Conservation (phyloP, 2,329 filamentous ascomycete species). For the Cladosporium sp. region DNA sequence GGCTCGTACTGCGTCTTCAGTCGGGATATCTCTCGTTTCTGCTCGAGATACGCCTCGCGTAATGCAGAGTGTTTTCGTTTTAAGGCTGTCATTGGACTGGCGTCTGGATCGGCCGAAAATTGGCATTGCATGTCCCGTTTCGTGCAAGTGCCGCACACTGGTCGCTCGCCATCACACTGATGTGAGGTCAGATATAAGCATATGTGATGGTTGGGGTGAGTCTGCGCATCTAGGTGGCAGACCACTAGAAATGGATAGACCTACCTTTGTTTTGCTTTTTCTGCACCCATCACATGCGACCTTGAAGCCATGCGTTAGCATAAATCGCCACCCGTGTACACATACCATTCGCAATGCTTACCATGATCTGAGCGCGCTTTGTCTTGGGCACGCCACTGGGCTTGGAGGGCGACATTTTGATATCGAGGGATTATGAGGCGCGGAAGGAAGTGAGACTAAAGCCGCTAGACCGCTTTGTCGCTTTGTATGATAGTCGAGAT, state of each 20-base stretch:
- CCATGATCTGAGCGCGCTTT: too few relatives aligned
- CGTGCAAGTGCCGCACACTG: neutral
- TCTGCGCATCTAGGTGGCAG: too few relatives aligned
- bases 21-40: neutral
- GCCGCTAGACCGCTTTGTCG: too few relatives aligned
- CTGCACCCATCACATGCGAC: constrained; percentile 2
- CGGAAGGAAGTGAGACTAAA: too few relatives aligned
- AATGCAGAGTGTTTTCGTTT: neutral
- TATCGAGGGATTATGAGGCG: too few relatives aligned
- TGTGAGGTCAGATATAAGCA: neutral
- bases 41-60: neutral
- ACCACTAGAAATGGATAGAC: neutral
- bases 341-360: too few relatives aligned
- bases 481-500: too few relatives aligned
- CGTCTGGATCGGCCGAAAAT: constrained; percentile 1
- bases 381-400: too few relatives aligned
- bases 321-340: too few relatives aligned
- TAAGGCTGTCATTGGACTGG: neutral
- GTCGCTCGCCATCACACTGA: neutral
- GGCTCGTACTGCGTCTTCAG: neutral
- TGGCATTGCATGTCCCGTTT: neutral
- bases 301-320: neutral
- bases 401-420: too few relatives aligned
- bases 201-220: too few relatives aligned
- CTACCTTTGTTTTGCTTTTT: neutral